Evolutionary conservation across 768 basidiomycete genomes (phyloP).

Genomic region (Termitomyces sp.): DNA sequence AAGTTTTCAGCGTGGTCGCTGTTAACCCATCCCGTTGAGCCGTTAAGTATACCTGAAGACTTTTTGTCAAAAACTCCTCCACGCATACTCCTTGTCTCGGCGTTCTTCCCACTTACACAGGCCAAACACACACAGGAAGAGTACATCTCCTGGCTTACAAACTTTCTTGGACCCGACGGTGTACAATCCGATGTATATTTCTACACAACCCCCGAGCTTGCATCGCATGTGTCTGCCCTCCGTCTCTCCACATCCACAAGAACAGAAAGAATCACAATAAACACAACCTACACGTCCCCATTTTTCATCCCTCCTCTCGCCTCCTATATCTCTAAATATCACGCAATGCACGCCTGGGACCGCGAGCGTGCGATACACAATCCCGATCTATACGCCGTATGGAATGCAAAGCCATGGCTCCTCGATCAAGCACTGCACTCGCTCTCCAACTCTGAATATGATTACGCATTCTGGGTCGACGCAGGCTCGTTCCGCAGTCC

Average conservation of each 20-base stretch:
- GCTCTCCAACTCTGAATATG: constrained; percentile 27
- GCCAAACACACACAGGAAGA: constrained; percentile 45
- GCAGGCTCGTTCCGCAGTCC: constrained; percentile 45
- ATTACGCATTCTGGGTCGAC: constrained; percentile 57
- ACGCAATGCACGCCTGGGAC: constrained; percentile 38
- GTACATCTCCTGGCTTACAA: constrained; percentile 38
- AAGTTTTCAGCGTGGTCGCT: not conserved
- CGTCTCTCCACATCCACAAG: not conserved
- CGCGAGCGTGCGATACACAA: constrained; percentile 37
- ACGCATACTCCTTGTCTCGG: constrained; percentile 47
- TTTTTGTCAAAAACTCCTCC: not conserved
- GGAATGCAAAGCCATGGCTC: constrained; percentile 52
- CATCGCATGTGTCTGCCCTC: constrained; percentile 21
- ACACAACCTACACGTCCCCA: constrained; percentile 31
- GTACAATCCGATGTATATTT: constrained; percentile 45
- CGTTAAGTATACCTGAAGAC: not conserved
- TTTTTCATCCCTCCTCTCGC: constrained; percentile 44
- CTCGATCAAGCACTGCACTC: constrained; percentile 33
- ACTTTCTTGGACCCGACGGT: constrained; percentile 37
- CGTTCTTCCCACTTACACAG: constrained; percentile 45
- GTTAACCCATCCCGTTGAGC: not conserved
- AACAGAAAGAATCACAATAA: constrained; percentile 6
- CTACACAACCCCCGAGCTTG: constrained; percentile 40
- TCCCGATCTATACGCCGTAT: constrained; percentile 48
- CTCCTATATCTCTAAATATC: constrained; percentile 28